Evolutionary conservation across 73 alveolate species (phyloP).

Genomic region (Halteria grandinella): DNA sequence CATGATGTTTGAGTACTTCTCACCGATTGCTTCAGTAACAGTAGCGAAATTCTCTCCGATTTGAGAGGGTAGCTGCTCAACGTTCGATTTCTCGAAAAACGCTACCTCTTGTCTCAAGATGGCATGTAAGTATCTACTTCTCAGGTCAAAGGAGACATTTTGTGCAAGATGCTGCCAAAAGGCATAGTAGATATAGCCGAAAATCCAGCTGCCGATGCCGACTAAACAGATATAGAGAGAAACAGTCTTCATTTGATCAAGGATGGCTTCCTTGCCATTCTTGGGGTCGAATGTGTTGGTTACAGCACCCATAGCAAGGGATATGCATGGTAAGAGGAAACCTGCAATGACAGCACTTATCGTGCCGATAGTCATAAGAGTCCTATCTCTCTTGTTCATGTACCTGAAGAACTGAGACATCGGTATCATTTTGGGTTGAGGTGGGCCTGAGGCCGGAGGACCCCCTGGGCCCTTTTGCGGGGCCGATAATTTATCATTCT

Average conservation of each 20-base stretch:
- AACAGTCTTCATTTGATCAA: background rate
- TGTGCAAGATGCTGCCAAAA: slow-evolving; percentile 5
- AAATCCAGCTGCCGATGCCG: background rate
- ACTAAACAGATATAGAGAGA: background rate
- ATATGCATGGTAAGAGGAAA: background rate
- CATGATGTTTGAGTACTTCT: background rate
- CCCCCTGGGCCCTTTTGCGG: too few species aligned
- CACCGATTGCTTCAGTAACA: background rate
- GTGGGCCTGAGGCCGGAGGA: background rate
- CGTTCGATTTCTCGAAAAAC: background rate
- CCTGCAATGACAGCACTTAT: background rate
- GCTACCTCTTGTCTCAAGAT: slow-evolving; percentile 6
- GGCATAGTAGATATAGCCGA: slow-evolving; percentile 7
- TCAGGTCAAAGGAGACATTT: background rate
- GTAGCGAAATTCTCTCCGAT: background rate
- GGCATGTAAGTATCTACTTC: background rate
- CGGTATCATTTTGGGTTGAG: background rate
- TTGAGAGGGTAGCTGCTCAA: slow-evolving; percentile 10
- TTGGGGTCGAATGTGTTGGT: background rate
- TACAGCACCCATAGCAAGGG: background rate
- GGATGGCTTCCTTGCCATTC: background rate
- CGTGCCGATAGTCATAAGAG: background rate
- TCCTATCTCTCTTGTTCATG: background rate
- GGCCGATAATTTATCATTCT: too few species aligned
- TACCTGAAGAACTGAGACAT: background rate